These are phyloP conservation scores for Alternaria viburni DNA, from an alignment of 2,329 filamentous ascomycete genomes.

Conservation along the genomic window DNA sequence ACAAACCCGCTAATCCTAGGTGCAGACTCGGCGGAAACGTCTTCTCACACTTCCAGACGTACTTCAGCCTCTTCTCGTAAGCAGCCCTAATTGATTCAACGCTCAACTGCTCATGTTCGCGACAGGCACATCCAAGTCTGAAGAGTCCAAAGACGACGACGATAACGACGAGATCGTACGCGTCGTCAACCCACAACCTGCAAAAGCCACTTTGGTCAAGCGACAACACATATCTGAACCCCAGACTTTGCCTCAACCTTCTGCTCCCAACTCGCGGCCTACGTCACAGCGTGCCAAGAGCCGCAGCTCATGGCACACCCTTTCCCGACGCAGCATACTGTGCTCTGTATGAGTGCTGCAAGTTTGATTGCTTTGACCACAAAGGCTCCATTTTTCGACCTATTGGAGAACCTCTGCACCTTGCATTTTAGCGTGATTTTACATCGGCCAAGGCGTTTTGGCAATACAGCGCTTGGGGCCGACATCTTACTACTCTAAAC, in stretches of 20 bases:
- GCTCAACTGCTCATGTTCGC: background rate
- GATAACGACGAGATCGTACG: slow-evolving; percentile 3
- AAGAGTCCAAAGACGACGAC: slow-evolving; percentile 4
- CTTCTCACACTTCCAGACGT: slow-evolving; percentile 11
- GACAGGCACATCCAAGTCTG: slow-evolving; percentile 7
- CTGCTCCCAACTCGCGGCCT: background rate
- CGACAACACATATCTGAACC: background rate
- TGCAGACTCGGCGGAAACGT: slow-evolving; percentile 9
- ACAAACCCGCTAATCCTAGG: background rate
- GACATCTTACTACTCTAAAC: background rate
- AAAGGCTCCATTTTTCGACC: background rate
- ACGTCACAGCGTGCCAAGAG: slow-evolving; percentile 5
- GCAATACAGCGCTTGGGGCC: background rate
- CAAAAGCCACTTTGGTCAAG: background rate
- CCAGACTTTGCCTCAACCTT: background rate
- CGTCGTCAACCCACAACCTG: background rate
- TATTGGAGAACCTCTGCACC: background rate
- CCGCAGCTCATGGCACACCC: slow-evolving; percentile 7
- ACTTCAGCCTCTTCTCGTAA: slow-evolving; percentile 15
- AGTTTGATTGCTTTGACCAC: background rate
- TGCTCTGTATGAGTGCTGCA: slow-evolving; percentile 9
- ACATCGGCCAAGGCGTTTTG: background rate
- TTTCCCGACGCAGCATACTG: slow-evolving; percentile 12
- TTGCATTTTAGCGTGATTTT: background rate
- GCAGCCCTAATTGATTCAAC: background rate